phyloP scores from a whole-genome alignment of 768 basidiomycete genomes.

The Gloeophyllum trabeum region DNA sequence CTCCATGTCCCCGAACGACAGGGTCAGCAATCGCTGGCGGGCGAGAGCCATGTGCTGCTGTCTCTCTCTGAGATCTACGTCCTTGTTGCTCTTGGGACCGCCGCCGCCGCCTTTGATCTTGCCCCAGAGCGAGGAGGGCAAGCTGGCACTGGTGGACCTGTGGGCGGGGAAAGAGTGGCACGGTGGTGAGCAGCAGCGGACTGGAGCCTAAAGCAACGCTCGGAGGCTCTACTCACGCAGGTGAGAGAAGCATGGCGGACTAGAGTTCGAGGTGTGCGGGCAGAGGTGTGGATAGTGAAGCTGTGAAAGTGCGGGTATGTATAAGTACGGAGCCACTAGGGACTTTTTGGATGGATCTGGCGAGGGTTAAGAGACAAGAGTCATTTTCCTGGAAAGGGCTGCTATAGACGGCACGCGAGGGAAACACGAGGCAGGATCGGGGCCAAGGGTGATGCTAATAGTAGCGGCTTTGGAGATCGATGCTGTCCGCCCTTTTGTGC shows the following conservation, averaged over 20 bases:
- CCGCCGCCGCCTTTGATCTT: conserved; percentile 6
- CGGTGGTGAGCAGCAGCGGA: conserved; percentile 21
- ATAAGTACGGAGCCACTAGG: too few relatives aligned
- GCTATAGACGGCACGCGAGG: background rate
- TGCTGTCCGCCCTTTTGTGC: too few relatives aligned
- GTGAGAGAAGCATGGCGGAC: conserved; percentile 63
- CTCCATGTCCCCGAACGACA: conserved; percentile 80
- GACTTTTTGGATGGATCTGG: background rate
- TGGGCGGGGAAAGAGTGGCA: conserved; percentile 9
- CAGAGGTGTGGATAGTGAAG: conserved; percentile 11
- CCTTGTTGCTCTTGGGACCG: conserved; percentile 42
- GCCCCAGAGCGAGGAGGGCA: conserved; percentile 19
- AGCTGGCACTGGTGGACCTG: conserved; percentile 61
- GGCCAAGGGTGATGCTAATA: background rate
- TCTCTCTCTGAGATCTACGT: conserved; percentile 43
- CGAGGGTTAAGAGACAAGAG: background rate
- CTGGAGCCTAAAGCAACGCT: conserved; percentile 10
- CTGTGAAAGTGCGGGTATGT: too few relatives aligned
- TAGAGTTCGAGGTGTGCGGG: conserved; percentile 11
- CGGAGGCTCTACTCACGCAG: conserved; percentile 72
- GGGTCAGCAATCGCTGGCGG: conserved; percentile 67
- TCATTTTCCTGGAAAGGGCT: background rate
- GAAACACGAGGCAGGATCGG: conserved; percentile 1
- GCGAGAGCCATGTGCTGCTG: conserved; percentile 58
- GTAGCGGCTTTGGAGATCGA: too few relatives aligned